phyloP scores from a whole-genome alignment of 371 early-diverging fungal genomes.

The Umbelopsis sp. region DNA sequence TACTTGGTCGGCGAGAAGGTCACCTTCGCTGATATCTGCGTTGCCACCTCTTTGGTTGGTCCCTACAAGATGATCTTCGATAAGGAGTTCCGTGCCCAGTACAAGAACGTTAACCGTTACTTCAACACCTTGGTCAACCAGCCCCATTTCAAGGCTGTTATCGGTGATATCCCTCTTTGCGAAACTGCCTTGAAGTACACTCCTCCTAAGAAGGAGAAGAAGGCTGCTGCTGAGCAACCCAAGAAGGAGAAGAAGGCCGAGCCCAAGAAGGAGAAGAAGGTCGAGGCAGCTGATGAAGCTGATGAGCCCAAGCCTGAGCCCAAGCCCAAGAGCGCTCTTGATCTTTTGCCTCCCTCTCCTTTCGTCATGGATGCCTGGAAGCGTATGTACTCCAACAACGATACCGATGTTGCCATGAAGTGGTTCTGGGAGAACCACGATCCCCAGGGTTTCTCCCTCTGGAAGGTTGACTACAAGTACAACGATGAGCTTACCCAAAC shows the following conservation, averaged over 20 bases:
- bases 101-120: slow-evolving; percentile 88
- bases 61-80: slow-evolving; percentile 67
- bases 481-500: slow-evolving; percentile 83
- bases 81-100: slow-evolving; percentile 74
- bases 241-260: slow-evolving; percentile 40
- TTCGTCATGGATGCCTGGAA: slow-evolving; percentile 88
- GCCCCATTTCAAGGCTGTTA: slow-evolving; percentile 78
- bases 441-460: slow-evolving; percentile 80
- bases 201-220: slow-evolving; percentile 64
- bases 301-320: slow-evolving; percentile 62
- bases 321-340: slow-evolving; percentile 86
- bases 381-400: slow-evolving; percentile 92
- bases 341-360: slow-evolving; percentile 77
- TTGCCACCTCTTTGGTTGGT: slow-evolving; percentile 62
- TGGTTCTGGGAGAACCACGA: slow-evolving; percentile 91
- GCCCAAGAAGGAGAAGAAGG: slow-evolving; percentile 34
- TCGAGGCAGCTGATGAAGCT: slow-evolving; percentile 55
- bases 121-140: slow-evolving; percentile 84
- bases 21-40: slow-evolving; percentile 88
- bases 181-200: slow-evolving; percentile 57
- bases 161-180: slow-evolving; percentile 69
- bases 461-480: slow-evolving; percentile 93
- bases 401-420: slow-evolving; percentile 79
- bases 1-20: slow-evolving; percentile 91
- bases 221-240: slow-evolving; percentile 39